These are phyloP conservation scores for Trichothecium roseum DNA, from an alignment of 2,329 filamentous ascomycete species.

Conservation along the genomic window DNA sequence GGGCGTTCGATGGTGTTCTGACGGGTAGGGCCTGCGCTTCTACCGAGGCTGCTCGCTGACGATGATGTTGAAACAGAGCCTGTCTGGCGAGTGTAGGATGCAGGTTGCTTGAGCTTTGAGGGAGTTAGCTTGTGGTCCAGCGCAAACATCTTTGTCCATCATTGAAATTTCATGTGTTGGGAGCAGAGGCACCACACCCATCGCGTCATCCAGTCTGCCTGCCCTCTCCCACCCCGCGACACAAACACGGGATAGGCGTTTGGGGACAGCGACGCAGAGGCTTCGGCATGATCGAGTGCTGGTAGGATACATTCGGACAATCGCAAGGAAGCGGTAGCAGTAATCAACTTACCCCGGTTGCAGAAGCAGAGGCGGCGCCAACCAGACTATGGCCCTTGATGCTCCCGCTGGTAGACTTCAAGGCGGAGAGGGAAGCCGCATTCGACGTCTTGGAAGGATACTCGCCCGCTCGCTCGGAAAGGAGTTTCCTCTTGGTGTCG, in stretches of 20 bases:
- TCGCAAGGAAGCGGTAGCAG: no score
- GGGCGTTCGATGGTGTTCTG: slow-evolving; percentile 36
- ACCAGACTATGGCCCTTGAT: slow-evolving; percentile 1
- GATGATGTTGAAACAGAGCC: slow-evolving; percentile 12
- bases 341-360: no score
- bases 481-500: slow-evolving; percentile 50
- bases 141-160: background rate
- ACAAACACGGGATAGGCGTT: no score
- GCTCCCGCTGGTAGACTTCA: slow-evolving; percentile 15
- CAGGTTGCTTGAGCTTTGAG: slow-evolving; percentile 23
- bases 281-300: no score
- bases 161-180: background rate
- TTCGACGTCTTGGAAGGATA: slow-evolving; percentile 29
- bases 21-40: slow-evolving; percentile 46
- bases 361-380: no score
- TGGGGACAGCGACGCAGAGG: no score
- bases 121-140: slow-evolving; percentile 8
- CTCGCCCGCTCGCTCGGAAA: slow-evolving; percentile 45
- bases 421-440: slow-evolving; percentile 25
- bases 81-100: slow-evolving; percentile 2
- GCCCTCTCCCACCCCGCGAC: no score
- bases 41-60: slow-evolving; percentile 39
- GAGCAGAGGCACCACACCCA: no score
- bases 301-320: no score
- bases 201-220: no score